phyloP scores from a whole-genome alignment of 495 filamentous ascomycete species.

The Aspergillus hancockii region DNA sequence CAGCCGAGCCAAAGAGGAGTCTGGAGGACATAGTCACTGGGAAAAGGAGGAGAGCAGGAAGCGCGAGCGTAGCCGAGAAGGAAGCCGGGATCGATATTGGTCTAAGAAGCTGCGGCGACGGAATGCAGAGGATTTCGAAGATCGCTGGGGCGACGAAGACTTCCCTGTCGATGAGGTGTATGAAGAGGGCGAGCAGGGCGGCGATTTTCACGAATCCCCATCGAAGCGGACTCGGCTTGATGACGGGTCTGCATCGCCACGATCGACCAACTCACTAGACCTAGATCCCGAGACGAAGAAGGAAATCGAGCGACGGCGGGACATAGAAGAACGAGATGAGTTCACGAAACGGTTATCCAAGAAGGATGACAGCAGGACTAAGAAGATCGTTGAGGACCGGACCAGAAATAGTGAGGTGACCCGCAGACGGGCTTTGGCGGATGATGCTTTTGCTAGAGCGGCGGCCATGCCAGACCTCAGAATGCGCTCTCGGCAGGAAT shows the following conservation, averaged over 20 bases:
- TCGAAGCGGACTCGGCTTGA: conserved; percentile 61
- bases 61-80: conserved; percentile 45
- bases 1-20: conserved; percentile 37
- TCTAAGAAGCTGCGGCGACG: conserved; percentile 56
- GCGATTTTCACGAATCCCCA: conserved; percentile 54
- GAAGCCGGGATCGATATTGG: conserved; percentile 46
- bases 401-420: conserved; percentile 59
- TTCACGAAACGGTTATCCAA: conserved; percentile 71
- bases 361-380: conserved; percentile 69
- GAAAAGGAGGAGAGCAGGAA: conserved; percentile 42
- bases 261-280: conserved; percentile 48
- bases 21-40: conserved; percentile 26
- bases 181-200: conserved; percentile 29
- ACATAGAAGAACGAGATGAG: conserved; percentile 71
- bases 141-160: conserved; percentile 82
- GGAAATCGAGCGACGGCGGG: conserved; percentile 59
- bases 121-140: conserved; percentile 62
- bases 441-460: conserved; percentile 61
- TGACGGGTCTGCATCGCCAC: conserved; percentile 51
- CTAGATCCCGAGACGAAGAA: conserved; percentile 59
- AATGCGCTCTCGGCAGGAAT: conserved; percentile 84
- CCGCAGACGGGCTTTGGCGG: conserved; percentile 61
- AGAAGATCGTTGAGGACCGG: conserved; percentile 72
- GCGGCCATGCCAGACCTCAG: conserved; percentile 75
- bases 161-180: conserved; percentile 43